Conservation (phyloP, 768 basidiomycete genomes). For the Lentinula raphanica region DNA sequence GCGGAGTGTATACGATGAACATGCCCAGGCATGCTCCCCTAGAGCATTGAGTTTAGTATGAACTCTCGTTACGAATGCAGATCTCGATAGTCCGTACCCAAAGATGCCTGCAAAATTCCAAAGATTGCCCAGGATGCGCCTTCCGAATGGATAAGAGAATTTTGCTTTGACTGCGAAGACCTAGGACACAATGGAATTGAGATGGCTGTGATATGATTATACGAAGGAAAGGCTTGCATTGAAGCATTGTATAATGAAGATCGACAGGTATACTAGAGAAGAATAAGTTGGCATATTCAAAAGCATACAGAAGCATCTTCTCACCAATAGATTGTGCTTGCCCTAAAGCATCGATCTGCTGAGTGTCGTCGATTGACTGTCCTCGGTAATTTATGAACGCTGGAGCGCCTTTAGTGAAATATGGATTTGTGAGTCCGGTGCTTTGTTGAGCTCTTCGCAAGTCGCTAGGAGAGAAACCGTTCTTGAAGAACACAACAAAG, state of each 20-base stretch:
- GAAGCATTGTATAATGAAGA: constrained; percentile 67
- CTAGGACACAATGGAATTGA: constrained; percentile 19
- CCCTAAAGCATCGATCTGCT: constrained; percentile 54
- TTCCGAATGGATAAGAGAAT: constrained; percentile 61
- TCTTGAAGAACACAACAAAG: constrained; percentile 61
- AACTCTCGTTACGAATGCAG: not conserved
- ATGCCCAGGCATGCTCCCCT: constrained; percentile 57
- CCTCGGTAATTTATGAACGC: constrained; percentile 55
- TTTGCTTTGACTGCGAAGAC: constrained; percentile 65
- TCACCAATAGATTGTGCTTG: constrained; percentile 59
- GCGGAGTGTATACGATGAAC: constrained; percentile 66
- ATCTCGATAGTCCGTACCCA: constrained; percentile 11
- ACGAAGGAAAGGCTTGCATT: constrained; percentile 36
- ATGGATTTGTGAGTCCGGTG: no score
- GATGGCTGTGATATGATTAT: not conserved
- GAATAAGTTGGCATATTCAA: no score
- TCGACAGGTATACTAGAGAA: constrained; percentile 48
- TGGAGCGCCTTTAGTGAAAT: constrained; percentile 43
- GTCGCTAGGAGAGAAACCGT: constrained; percentile 57
- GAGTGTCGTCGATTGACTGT: constrained; percentile 32
- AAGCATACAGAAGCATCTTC: no score
- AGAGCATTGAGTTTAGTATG: not conserved
- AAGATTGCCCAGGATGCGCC: constrained; percentile 47
- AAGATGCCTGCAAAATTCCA: constrained; percentile 64
- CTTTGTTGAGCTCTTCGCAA: constrained; percentile 41